These are phyloP conservation scores for Phylloporus sp. DNA, from an alignment of 768 basidiomycete genomes.

Conservation along the genomic window DNA sequence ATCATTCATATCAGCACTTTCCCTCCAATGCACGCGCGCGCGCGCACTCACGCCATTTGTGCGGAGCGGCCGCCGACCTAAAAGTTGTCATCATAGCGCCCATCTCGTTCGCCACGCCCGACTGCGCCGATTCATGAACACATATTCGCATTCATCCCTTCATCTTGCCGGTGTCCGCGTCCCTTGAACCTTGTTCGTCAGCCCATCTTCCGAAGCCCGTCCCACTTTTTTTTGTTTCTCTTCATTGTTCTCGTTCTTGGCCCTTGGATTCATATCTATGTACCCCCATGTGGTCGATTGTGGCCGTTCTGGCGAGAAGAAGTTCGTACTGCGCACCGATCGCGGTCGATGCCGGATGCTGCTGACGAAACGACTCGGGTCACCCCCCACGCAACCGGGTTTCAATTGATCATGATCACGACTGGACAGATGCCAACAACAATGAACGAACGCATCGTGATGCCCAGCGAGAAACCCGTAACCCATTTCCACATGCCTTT, in stretches of 20 bases:
- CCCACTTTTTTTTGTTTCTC: background rate
- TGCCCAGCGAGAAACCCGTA: background rate
- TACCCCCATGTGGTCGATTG: slow-evolving; percentile 11
- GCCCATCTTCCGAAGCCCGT: background rate
- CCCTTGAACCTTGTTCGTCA: slow-evolving; percentile 1
- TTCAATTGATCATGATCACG: background rate
- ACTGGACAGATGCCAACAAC: background rate
- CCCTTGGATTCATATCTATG: slow-evolving; percentile 12
- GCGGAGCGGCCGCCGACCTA: slow-evolving; percentile 7
- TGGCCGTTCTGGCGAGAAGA: slow-evolving; percentile 3
- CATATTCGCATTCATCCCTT: background rate
- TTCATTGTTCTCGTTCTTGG: background rate
- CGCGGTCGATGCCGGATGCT: slow-evolving; percentile 14
- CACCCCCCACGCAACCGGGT: background rate
- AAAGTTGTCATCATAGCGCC: slow-evolving; percentile 12
- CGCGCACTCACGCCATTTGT: slow-evolving; percentile 5
- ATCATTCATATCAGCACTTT: background rate
- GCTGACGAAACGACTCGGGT: background rate
- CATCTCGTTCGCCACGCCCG: slow-evolving; percentile 11
- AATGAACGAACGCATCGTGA: background rate
- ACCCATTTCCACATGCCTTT: background rate
- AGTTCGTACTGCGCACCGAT: slow-evolving; percentile 8
- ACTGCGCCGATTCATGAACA: slow-evolving; percentile 17
- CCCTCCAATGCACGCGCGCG: background rate
- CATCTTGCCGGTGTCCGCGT: background rate